phyloP scores from a whole-genome alignment of 1,284 basidiomycete genomes.

The Filobasidium uniguttulatum region DNA sequence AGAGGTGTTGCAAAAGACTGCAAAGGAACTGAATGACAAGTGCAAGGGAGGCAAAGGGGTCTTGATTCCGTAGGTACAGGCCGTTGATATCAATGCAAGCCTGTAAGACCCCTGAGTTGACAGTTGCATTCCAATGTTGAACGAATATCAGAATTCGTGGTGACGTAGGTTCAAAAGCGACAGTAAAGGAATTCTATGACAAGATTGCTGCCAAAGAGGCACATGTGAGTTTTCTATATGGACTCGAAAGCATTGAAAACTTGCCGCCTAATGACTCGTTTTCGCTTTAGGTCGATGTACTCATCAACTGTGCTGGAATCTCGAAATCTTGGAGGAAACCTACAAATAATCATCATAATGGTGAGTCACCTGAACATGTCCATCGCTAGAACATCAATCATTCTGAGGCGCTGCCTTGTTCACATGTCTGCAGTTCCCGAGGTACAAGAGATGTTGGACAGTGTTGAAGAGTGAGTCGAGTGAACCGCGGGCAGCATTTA shows the following conservation, averaged over 20 bases:
- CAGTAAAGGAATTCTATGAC: constrained; percentile 24
- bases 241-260: constrained; percentile 11
- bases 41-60: constrained; percentile 7
- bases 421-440: constrained; percentile 21
- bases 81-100: neutral
- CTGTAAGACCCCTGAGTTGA: neutral
- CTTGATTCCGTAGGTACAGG: constrained; percentile 4
- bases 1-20: constrained; percentile 29
- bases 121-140: neutral
- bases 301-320: constrained; percentile 32
- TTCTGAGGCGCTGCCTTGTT: neutral
- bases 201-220: constrained; percentile 21
- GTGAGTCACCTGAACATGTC: constrained; percentile 13
- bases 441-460: constrained; percentile 26
- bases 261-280: neutral
- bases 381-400: neutral
- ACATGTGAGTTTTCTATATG: constrained; percentile 9
- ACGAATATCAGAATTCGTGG: constrained; percentile 32
- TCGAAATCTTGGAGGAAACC: constrained; percentile 21
- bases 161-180: constrained; percentile 31
- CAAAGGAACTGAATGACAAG: constrained; percentile 23
- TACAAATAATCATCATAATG: constrained; percentile 23
- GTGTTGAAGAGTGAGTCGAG: constrained; percentile 22
- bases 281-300: constrained; percentile 27
- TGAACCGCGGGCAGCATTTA: neutral